Conservation (phyloP, 257 asterid genomes). For the Coffea eugenioides region DNA sequence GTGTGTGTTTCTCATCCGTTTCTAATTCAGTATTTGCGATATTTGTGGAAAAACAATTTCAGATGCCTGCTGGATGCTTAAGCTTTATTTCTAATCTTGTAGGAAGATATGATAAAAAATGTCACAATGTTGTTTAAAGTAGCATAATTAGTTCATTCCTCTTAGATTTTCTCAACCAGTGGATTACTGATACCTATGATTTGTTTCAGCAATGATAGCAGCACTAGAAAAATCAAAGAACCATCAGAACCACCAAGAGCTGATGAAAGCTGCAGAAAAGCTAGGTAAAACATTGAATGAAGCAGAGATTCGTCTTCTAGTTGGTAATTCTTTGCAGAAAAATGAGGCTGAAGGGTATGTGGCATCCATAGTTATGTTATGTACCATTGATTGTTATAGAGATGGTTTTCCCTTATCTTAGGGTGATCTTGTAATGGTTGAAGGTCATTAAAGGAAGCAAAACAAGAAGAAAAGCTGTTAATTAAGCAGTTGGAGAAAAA, state of each 20-base stretch:
- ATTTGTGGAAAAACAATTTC: background rate
- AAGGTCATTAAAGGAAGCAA: conserved; percentile 74
- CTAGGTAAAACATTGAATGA: conserved; percentile 61
- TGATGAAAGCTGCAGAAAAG: conserved; percentile 69
- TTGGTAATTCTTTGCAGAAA: conserved; percentile 48
- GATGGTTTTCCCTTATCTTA: conserved; percentile 22
- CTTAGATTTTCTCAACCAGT: conserved; percentile 4
- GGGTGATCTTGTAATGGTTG: conserved; percentile 28
- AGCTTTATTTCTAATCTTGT: background rate
- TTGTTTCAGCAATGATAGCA: conserved; percentile 61
- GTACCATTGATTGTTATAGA: conserved; percentile 16
- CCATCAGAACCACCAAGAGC: conserved; percentile 47
- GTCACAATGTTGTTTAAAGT: background rate
- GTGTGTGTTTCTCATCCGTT: background rate
- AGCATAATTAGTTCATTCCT: background rate
- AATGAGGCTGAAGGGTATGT: conserved; percentile 65
- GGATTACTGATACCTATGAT: conserved; percentile 15
- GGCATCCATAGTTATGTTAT: conserved; percentile 4
- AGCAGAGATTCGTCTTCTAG: conserved; percentile 63
- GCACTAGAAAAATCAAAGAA: conserved; percentile 52
- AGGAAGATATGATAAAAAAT: background rate
- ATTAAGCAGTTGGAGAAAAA: conserved; percentile 75
- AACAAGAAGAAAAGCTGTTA: conserved; percentile 48
- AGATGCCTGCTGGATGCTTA: background rate
- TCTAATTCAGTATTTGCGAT: background rate